Evolutionary conservation across 345 rosid genomes (phyloP), one percentile per base, ranked within the genome.

Genomic region (Noccaea caerulescens): DNA sequence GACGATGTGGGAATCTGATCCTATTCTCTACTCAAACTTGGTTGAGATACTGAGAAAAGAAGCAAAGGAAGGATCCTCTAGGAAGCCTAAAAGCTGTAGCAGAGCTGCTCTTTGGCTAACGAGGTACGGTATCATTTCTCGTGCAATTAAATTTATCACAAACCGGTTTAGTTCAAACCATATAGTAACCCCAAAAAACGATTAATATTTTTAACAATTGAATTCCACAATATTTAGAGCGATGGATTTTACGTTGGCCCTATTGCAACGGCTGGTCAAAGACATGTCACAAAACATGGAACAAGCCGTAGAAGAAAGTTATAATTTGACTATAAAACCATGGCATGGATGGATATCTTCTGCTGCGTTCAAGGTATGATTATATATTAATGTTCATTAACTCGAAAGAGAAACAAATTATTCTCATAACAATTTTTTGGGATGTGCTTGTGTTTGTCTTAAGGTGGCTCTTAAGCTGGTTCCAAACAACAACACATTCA

Each of bases 311-410:
- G 94, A 87, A 81, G 96, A 91, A 45, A 75, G 89, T 39, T 93
- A 93, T 69, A 80, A 59, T 59, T 50, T 69, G 38, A 85, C 92
- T 67, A 77, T 93, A 73, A 93, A 87, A 80, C 94, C 88, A 32
- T 86, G 96, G 92, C 98, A 93, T 81, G 88, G 97, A 46, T 93
- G 98, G 97, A 93, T 93, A 66, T 87, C 98, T 9, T 80, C 86
- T 8, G 97, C 97, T 72, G 98, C 98, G 71, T 86, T 85, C 78
- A 93, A 79, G 84, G 97, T 88, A 81, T 38, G 18, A 20, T 42
- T 34, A 4, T 53, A 14, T 51, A 23, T 38, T n/a, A 39, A 5
- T 8, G 6, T 25, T 27, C 3, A 37, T 52, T 33, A 63, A 67
- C n/a, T 39, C 3, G 23, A 57, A 0, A 32, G 6, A 42, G 3